These are phyloP conservation scores for Leccinum subatratum DNA, from an alignment of 1,284 basidiomycete genomes.

Conservation along the genomic window DNA sequence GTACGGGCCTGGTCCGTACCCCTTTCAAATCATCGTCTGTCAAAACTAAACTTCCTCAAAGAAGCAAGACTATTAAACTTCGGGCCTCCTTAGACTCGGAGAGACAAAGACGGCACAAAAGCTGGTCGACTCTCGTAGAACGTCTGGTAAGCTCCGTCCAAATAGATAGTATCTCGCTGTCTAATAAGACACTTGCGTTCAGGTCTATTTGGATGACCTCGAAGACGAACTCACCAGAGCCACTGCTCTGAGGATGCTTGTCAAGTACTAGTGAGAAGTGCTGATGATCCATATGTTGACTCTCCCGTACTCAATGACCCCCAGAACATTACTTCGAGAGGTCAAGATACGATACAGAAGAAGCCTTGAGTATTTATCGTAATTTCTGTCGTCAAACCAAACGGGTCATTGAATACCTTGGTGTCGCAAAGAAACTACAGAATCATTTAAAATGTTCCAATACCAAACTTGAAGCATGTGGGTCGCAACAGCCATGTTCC, in stretches of 20 bases:
- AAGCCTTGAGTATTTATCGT: conserved; percentile 86
- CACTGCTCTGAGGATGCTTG: conserved; percentile 88
- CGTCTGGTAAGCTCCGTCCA: conserved; percentile 61
- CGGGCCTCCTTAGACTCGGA: conserved; percentile 81
- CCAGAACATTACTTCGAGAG: conserved; percentile 99
- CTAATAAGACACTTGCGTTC: conserved; percentile 5
- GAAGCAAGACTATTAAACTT: no score
- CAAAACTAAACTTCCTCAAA: no score
- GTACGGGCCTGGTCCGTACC: no score
- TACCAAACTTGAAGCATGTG: conserved; percentile 92
- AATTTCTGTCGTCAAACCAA: conserved; percentile 95
- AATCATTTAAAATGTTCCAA: conserved; percentile 88
- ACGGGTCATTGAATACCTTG: conserved; percentile 88
- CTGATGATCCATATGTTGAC: no score
- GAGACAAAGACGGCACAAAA: conserved; percentile 90
- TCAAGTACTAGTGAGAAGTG: no score
- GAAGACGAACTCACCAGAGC: conserved; percentile 91
- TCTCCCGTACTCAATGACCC: conserved; percentile 40
- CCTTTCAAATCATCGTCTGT: no score
- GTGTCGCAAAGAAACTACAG: conserved; percentile 88
- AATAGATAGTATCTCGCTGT: not conserved
- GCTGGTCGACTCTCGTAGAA: conserved; percentile 85
- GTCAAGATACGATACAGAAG: conserved; percentile 86
- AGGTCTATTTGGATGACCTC: conserved; percentile 93
- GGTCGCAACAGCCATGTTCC: conserved; percentile 26